Percentiles rank a stretch among this genome's conserved stretches.
Conservation (phyloP, 148 eudicot species). For the Rhododendron mucronatum region DNA sequence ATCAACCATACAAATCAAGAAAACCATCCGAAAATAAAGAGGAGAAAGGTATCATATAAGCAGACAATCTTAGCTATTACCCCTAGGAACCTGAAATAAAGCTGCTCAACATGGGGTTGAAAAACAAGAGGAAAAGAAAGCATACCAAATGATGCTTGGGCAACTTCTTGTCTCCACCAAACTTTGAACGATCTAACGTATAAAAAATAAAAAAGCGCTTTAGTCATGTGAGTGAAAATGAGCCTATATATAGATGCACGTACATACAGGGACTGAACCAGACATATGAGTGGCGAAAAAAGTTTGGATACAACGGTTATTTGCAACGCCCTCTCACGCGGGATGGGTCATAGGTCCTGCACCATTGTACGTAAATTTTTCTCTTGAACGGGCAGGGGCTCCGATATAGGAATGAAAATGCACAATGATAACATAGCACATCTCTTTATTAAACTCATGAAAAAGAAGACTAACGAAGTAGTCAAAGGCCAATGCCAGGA, state of each 20-base stretch:
- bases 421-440: background rate
- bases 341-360: background rate
- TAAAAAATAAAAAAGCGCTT: too few species aligned
- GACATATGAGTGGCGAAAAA: background rate
- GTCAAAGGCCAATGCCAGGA: background rate
- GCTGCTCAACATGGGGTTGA: background rate
- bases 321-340: background rate
- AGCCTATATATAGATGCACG: constrained; percentile 3
- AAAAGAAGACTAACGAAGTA: background rate
- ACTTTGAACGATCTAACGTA: constrained; percentile 57
- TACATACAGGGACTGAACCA: background rate
- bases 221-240: background rate
- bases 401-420: background rate
- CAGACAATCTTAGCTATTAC: background rate
- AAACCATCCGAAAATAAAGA: background rate
- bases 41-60: background rate
- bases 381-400: background rate
- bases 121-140: background rate
- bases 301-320: background rate
- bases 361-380: background rate
- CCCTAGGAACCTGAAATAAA: constrained; percentile 2
- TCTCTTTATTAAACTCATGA: background rate
- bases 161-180: constrained; percentile 70
- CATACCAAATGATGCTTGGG: constrained; percentile 84
- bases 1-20: constrained; percentile 19